Evolutionary conservation across 768 basidiomycete species (phyloP).

Genomic region (Trametopsis cervina): DNA sequence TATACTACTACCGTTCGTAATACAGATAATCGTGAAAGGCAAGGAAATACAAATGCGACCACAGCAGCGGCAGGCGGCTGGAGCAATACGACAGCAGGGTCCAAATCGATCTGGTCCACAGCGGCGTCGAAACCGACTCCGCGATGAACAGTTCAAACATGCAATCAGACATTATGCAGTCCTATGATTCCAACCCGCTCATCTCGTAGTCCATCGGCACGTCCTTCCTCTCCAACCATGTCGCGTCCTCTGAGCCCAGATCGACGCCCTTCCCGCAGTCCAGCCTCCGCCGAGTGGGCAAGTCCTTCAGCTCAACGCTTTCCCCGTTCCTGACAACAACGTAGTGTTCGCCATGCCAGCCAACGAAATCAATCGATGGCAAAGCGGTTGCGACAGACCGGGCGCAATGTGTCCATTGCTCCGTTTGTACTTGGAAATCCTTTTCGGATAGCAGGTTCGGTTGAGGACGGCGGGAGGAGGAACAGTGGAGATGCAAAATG

Average conservation of each 20-base stretch:
- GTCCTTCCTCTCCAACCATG: slow-evolving; percentile 66
- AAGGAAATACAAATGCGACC: no score
- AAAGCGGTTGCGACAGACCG: slow-evolving; percentile 42
- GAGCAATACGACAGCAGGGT: no score
- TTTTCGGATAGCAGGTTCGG: slow-evolving; percentile 54
- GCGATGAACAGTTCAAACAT: no score
- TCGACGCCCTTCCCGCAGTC: slow-evolving; percentile 66
- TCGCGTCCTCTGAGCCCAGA: slow-evolving; percentile 52
- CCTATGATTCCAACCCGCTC: slow-evolving; percentile 39
- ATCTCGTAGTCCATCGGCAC: slow-evolving; percentile 73
- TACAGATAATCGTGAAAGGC: no score
- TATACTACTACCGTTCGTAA: no score
- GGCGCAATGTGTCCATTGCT: slow-evolving; percentile 45
- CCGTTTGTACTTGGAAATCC: slow-evolving; percentile 51
- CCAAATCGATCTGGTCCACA: no score
- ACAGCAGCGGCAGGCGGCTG: no score
- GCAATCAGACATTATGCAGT: no score
- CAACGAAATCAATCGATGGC: slow-evolving; percentile 54
- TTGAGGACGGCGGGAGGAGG: slow-evolving; percentile 42
- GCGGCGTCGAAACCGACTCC: no score
- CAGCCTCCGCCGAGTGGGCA: slow-evolving; percentile 47
- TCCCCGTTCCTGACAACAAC: slow-evolving; percentile 43
- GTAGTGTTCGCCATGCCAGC: slow-evolving; percentile 71
- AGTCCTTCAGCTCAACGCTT: slow-evolving; percentile 46
- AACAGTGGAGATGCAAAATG: slow-evolving; percentile 53